A percentile compares a stretch with the other conserved stretches of the same genome.
phyloP scores from a whole-genome alignment of 2,329 filamentous ascomycete species.

The Colletotrichum sp. region DNA sequence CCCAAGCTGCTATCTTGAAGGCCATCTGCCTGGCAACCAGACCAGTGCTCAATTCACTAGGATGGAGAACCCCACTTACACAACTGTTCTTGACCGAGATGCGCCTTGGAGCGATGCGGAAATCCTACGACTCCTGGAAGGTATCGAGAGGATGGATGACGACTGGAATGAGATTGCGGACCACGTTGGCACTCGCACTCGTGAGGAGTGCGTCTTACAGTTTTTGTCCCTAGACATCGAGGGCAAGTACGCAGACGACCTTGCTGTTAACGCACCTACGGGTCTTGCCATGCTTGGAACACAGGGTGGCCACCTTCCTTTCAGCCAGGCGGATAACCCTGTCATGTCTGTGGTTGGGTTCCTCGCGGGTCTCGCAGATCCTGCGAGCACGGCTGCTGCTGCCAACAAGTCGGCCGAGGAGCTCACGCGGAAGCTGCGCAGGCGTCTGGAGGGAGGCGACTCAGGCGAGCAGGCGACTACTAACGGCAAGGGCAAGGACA shows the following conservation, averaged over 20 bases:
- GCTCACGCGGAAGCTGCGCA: conserved; percentile 79
- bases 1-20: conserved; percentile 87
- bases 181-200: conserved; percentile 87
- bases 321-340: conserved; percentile 92
- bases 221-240: conserved; percentile 97
- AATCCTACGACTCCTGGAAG: conserved; percentile 87
- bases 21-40: conserved; percentile 80
- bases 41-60: conserved; percentile 83
- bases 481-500: conserved; percentile 64
- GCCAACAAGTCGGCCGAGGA: conserved; percentile 87
- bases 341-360: conserved; percentile 97
- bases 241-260: conserved; percentile 90
- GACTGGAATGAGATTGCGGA: conserved; percentile 95
- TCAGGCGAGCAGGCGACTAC: conserved; percentile 39
- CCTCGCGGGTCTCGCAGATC: conserved; percentile 88
- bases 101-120: conserved; percentile 92
- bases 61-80: conserved; percentile 86
- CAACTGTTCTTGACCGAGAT: conserved; percentile 79
- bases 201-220: conserved; percentile 95
- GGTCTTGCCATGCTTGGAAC: conserved; percentile 72
- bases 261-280: conserved; percentile 52
- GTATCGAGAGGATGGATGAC: conserved; percentile 89
- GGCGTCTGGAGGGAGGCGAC: conserved; percentile 70
- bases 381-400: conserved; percentile 86
- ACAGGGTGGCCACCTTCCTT: conserved; percentile 77